Base-by-base conservation (phyloP, 1,139 yeast species). In the Taphrina communis region DNA sequence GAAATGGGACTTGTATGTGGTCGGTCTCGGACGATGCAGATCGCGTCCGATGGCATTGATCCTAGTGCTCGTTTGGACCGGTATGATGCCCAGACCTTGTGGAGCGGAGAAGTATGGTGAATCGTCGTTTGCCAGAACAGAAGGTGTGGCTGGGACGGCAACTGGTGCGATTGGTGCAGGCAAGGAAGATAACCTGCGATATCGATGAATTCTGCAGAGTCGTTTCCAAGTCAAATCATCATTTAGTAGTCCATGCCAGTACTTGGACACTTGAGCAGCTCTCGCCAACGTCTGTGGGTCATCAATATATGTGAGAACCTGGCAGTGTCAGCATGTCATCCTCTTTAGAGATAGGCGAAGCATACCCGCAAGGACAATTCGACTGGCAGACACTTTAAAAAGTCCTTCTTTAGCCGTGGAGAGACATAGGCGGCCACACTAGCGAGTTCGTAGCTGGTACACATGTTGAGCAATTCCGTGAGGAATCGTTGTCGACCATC, bases 351-450 rank as follows among this genome's bases (percentile, higher is more conserved):
- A 17, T 17, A 17, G 17, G 17, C 17, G 46, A 6, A 42, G 6
- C 46, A 17, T 63, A 63, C 65, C 75, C 91, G 89, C 69, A 93
- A 83, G 0, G 96, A 86, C 52, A 94, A 80, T 77, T 94, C 99
- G 73, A 85, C 83, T 1, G 99, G 99, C 65, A 94, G 82, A 14
- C 90, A 86, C 52, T 88, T 83, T 71, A 94, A 88, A 74, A 94
- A 96, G 78, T 94, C 99, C 71, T 90, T 88, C 73, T 90, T 86
- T 70, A 94, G 87, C 76, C 91, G 80, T 44, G 88, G 85, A 36
- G 88, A 85, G 17, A 94, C 89, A 76, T 89, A 95, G 74, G 88
- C 88, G 6, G 90, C 84, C 6, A 92, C 84, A 70, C 86, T 86
- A 14, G 96, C 88, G 39, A 94, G 80, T 75, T 90, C 91, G 25